Evolutionary conservation across 2,329 filamentous ascomycete genomes (phyloP).

Genomic region (Alternaria sp.): DNA sequence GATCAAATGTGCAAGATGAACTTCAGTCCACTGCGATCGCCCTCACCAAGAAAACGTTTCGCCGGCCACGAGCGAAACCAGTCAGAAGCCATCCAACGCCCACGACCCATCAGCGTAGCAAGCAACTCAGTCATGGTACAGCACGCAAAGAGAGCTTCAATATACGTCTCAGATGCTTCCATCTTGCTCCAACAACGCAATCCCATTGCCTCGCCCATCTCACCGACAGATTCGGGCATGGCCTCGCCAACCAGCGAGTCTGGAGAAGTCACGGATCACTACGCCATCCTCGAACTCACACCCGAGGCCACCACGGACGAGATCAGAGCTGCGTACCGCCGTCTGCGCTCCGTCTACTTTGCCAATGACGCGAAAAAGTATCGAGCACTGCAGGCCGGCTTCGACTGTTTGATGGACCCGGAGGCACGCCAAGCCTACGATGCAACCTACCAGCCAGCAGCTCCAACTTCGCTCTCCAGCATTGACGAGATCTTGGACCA

Average conservation of each 20-base stretch:
- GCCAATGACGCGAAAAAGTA: conserved; percentile 39
- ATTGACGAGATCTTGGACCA: conserved; percentile 25
- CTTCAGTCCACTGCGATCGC: conserved; percentile 29
- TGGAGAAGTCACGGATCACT: conserved; percentile 40
- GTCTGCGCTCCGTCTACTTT: conserved; percentile 41
- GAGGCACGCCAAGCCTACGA: conserved; percentile 42
- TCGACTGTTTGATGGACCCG: conserved; percentile 39
- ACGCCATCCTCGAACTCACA: conserved; percentile 38
- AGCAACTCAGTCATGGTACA: conserved; percentile 19
- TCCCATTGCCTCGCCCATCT: conserved; percentile 29
- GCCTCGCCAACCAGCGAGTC: conserved; percentile 25
- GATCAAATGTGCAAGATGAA: conserved; percentile 29
- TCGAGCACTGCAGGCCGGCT: conserved; percentile 40
- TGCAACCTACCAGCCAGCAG: conserved; percentile 23
- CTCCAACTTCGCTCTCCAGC: conserved; percentile 15
- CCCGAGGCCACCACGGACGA: conserved; percentile 38
- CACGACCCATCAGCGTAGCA: conserved; percentile 30
- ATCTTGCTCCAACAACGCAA: conserved; percentile 31
- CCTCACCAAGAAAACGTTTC: conserved; percentile 21
- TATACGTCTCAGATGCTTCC: conserved; percentile 38
- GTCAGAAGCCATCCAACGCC: conserved; percentile 32
- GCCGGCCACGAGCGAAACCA: conserved; percentile 32
- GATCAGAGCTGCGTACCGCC: conserved; percentile 39
- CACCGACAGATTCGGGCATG: conserved; percentile 19
- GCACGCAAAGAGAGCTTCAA: conserved; percentile 34